Evolutionary conservation across 2,329 filamentous ascomycete genomes (phyloP), one percentile per base, ranked within the genome.

Genomic region (Bipolaris victoriae): DNA sequence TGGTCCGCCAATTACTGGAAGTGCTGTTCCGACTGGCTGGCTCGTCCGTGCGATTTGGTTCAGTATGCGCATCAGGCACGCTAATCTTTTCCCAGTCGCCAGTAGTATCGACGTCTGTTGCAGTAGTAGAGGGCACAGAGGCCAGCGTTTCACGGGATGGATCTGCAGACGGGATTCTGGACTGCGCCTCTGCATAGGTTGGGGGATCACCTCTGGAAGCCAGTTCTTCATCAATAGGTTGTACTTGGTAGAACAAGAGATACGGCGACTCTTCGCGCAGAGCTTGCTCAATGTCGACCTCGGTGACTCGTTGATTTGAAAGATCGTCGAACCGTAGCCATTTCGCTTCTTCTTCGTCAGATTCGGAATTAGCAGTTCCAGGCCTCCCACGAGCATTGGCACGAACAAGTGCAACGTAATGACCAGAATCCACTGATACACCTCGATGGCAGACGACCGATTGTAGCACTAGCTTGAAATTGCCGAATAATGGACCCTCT

Each of bases 281-380:
- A 0, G 91, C 89, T 64, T 89, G 79, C 60, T 90, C 88, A 61
- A 97, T 89, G 68, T 96, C 86, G 47, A 97, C 88, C 52, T 89
- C 83, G 0, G 83, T 83, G 3, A 98, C 89, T 24, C 94, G 86
- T 54, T 88, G 83, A 35, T 84, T 80, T 0, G 86, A 80, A n/a
- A 98, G 81, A 73, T 99, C 95, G 71, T 99, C 95, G 67, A 97
- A 97, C 36, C 88, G 89, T 73, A 97, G 87, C 95, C 95, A 99
- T 13, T 64, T 55, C 18, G 63, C 58, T 62, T 88, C 86, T 11
- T 65, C 64, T 13, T 72, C 65, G 35, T 73, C 74, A 24, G 66
- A 69, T 83, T 84, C 63, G 73, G 82, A 67, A 80, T 82, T 45
- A 1, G 67, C 61, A 18, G 61, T 68, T 83, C 84, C 7, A 79